phyloP scores from a whole-genome alignment of 2,329 filamentous ascomycete genomes.

The Ceratocystis cacaofunesta region DNA sequence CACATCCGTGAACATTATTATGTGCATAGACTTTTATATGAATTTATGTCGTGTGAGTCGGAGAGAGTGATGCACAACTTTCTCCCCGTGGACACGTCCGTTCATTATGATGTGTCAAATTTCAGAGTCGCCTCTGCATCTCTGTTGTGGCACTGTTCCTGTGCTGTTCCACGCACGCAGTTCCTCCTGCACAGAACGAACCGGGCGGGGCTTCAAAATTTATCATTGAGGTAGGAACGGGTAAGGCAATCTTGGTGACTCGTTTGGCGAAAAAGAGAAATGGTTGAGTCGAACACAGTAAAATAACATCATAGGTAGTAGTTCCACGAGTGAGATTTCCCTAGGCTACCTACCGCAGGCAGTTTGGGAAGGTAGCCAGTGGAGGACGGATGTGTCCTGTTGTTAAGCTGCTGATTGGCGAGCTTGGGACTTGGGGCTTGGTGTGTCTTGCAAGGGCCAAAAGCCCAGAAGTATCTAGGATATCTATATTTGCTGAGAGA shows the following conservation, averaged over 20 bases:
- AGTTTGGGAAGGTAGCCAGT: not conserved
- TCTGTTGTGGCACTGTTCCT: constrained; percentile 2
- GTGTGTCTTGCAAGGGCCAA: not conserved
- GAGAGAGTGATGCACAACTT: not conserved
- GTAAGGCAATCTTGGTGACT: no score
- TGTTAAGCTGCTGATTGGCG: not conserved
- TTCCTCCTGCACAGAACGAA: not conserved
- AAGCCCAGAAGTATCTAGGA: constrained; percentile 1
- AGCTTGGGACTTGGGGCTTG: not conserved
- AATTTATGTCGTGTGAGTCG: no score
- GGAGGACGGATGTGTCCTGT: not conserved
- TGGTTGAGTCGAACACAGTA: not conserved
- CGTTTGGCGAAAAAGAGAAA: not conserved
- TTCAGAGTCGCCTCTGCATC: not conserved
- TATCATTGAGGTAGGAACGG: not conserved
- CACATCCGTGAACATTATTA: not conserved
- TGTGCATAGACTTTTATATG: no score
- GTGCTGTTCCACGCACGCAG: constrained; percentile 1
- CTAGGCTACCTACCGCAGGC: not conserved
- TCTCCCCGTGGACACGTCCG: not conserved
- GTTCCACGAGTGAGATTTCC: not conserved
- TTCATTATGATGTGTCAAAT: constrained; percentile 4
- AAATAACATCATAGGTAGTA: not conserved
- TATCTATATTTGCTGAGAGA: not conserved
- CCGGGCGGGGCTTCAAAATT: not conserved